These are phyloP conservation scores for Tillandsia fasciculata DNA, from an alignment of 176 grass and related monocot species.

Conservation along the genomic window DNA sequence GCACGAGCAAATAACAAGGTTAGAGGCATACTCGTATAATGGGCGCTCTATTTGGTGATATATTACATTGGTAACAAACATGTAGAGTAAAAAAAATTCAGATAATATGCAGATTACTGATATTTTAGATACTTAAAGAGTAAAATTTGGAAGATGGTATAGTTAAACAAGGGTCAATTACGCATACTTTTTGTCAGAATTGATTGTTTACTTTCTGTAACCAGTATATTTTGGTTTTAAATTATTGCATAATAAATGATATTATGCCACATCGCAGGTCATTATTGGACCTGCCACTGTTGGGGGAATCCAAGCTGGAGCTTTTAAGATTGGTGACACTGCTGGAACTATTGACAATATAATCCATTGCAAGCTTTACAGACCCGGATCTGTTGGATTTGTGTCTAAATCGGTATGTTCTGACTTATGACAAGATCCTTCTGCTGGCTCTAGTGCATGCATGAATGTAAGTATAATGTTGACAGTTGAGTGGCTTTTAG, in stretches of 20 bases:
- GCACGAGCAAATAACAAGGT: slow-evolving; percentile 96
- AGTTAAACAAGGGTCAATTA: too few species aligned
- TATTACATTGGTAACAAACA: too few species aligned
- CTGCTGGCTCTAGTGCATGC: not conserved
- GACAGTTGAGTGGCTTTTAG: not conserved
- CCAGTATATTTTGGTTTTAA: too few species aligned
- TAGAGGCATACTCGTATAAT: slow-evolving; percentile 1
- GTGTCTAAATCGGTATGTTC: slow-evolving; percentile 96
- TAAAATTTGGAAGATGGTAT: too few species aligned
- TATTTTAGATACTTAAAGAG: too few species aligned
- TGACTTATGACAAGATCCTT: not conserved
- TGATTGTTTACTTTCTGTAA: too few species aligned
- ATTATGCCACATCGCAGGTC: slow-evolving; percentile 31
- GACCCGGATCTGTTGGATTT: slow-evolving; percentile 94
- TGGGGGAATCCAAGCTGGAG: slow-evolving; percentile 93
- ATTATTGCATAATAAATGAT: not conserved
- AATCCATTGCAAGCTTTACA: slow-evolving; percentile 97
- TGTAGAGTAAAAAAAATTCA: too few species aligned
- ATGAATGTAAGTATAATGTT: not conserved
- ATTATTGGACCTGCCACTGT: slow-evolving; percentile 97
- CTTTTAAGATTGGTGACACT: slow-evolving; percentile 99
- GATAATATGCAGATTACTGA: too few species aligned
- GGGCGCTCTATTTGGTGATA: not conserved
- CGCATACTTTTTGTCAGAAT: too few species aligned
- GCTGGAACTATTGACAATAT: slow-evolving; percentile 98